phyloP scores from a whole-genome alignment of 768 basidiomycete genomes.

The Lyophyllum atratum region DNA sequence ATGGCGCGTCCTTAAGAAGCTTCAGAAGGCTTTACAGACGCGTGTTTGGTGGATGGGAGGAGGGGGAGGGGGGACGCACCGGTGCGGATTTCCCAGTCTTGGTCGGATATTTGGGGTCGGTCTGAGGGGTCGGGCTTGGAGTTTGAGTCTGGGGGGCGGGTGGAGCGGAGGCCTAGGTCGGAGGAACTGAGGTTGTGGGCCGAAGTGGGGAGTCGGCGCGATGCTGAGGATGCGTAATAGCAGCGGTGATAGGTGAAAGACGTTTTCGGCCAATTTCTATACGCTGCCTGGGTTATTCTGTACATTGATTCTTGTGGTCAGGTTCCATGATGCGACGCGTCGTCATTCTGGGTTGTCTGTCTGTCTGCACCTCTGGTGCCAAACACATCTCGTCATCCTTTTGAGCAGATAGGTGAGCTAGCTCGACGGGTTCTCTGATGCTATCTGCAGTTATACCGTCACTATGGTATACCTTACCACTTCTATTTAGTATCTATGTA shows the following conservation, averaged over 20 bases:
- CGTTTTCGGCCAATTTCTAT: neutral
- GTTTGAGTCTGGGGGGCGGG: constrained; percentile 34
- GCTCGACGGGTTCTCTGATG: no score
- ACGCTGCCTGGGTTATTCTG: constrained; percentile 4
- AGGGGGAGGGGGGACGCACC: no score
- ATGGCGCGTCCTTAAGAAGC: constrained; percentile 64
- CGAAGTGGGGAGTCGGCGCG: no score
- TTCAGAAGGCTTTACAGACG: constrained; percentile 1
- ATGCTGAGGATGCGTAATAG: no score
- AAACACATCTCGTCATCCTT: neutral
- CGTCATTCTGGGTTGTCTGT: neutral
- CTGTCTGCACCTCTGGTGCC: neutral
- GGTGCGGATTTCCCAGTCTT: constrained; percentile 79
- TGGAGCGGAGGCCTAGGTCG: constrained; percentile 35
- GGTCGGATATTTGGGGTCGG: constrained; percentile 53
- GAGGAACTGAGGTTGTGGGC: neutral
- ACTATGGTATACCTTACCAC: no score
- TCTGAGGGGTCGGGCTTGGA: constrained; percentile 26
- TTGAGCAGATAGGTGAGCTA: no score
- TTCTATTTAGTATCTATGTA: no score
- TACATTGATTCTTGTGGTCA: neutral
- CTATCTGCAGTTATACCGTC: no score
- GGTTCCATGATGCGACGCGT: neutral
- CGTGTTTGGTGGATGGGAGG: no score
- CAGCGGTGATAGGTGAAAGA: neutral